phyloP scores from a whole-genome alignment of 352 stramenopile species.

The Pythium dissimile region DNA sequence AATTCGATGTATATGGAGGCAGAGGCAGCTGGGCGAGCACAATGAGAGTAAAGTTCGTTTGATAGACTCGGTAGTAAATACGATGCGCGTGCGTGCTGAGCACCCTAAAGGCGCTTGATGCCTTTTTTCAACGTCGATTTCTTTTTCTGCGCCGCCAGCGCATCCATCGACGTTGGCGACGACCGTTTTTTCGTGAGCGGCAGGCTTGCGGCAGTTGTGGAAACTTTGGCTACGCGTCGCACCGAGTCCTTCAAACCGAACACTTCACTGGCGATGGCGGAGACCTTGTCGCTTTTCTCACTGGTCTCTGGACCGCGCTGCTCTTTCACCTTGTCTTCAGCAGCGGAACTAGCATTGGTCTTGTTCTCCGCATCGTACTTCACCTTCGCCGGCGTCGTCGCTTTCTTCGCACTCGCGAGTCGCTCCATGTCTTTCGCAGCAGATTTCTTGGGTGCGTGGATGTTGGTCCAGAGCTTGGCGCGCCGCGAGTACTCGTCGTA shows the following conservation, averaged over 20 bases:
- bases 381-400: not conserved
- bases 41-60: not conserved
- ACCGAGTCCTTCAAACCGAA: not conserved
- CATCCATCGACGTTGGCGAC: conserved; percentile 30
- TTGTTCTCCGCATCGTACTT: not conserved
- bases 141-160: conserved; percentile 55
- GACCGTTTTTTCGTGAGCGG: conserved; percentile 43
- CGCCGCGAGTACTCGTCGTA: conserved; percentile 96
- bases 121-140: conserved; percentile 66
- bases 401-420: conserved; percentile 17
- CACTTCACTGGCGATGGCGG: not conserved
- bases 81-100: not conserved
- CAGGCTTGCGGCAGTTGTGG: not conserved
- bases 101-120: conserved; percentile 67
- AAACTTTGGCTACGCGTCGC: not conserved
- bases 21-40: not conserved
- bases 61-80: not conserved
- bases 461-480: conserved; percentile 87
- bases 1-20: too few species aligned
- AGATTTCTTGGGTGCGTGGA: conserved; percentile 79
- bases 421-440: conserved; percentile 20
- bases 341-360: not conserved
- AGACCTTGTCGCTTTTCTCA: not conserved
- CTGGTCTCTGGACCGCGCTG: conserved; percentile 2
- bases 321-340: not conserved